Conservation (phyloP, 2,329 filamentous ascomycete genomes). For the Stachybotrys chlorohalonatus region DNA sequence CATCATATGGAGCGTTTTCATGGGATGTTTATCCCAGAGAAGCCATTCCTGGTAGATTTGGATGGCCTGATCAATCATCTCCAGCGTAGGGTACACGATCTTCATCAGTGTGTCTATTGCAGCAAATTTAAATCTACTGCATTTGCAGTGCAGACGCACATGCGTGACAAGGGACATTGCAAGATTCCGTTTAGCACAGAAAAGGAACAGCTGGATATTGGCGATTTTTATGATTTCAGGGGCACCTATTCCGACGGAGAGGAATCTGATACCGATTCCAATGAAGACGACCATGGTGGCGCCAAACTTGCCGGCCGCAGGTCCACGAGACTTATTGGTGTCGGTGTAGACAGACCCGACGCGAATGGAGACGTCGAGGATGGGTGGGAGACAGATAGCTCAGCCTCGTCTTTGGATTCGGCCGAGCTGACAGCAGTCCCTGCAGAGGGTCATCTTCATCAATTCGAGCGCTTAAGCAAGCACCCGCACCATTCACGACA, state of each 20-base stretch:
- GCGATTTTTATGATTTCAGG: slow-evolving; percentile 94
- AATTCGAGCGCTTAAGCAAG: slow-evolving; percentile 62
- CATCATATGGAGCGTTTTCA: slow-evolving; percentile 88
- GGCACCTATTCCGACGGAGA: slow-evolving; percentile 86
- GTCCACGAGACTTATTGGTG: slow-evolving; percentile 38
- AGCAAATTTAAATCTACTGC: slow-evolving; percentile 72
- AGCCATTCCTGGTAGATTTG: slow-evolving; percentile 70
- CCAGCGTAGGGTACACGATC: slow-evolving; percentile 68
- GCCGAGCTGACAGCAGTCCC: slow-evolving; percentile 74
- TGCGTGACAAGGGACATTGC: slow-evolving; percentile 94
- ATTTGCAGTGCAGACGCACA: slow-evolving; percentile 84
- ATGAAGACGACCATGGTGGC: slow-evolving; percentile 30
- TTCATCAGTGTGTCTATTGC: slow-evolving; percentile 81
- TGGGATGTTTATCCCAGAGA: slow-evolving; percentile 93
- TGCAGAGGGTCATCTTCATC: slow-evolving; percentile 60
- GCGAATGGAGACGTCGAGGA: slow-evolving; percentile 44
- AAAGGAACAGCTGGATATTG: slow-evolving; percentile 85
- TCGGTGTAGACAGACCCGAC: slow-evolving; percentile 41
- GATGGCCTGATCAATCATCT: slow-evolving; percentile 74
- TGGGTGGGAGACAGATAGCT: slow-evolving; percentile 93
- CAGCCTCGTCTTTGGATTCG: slow-evolving; percentile 79
- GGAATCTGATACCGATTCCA: slow-evolving; percentile 46
- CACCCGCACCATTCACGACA: slow-evolving; percentile 67
- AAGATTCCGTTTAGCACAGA: slow-evolving; percentile 89
- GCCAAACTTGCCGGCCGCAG: slow-evolving; percentile 62